Base-by-base conservation (phyloP, 2,329 filamentous ascomycete genomes). In the Fusarium hainanense region DNA sequence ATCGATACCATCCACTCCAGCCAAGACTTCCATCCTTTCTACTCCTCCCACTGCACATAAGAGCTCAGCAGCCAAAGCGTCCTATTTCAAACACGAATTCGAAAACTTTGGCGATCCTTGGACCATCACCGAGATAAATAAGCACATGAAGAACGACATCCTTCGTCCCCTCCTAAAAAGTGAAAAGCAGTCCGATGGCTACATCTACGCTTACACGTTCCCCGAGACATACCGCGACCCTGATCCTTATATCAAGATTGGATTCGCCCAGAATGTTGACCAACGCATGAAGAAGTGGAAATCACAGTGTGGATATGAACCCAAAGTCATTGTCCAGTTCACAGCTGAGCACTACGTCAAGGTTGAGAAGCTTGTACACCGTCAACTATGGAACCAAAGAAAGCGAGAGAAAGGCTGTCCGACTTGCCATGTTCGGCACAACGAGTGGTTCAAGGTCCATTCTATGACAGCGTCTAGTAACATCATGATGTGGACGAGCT, bases 301-400 rank as follows among this genome's bases (percentile, higher is more conserved):
- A 46, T 27, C 34, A 2, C 20, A 69, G 18, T 79, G 78, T 51
- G 55, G 63, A 16, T 79, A 79, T 49, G 41, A 54, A 4, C 66
- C 75, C 11, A n/a, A 62, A 11, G 30, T 73, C 1, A 25, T 77
- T 13, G 56, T 55, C 18, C 41, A 50, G 20, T 66, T 64, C 41
- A 14, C 18, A 12, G 66, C 67, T 43, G 63, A 71, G 4, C 67
- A 73, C 23, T 71, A 77, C 52, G 58, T 50, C 52, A 73, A 76
- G 54, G 71, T 78, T 37, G 78, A 78, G 49, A 64, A 46, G 16
- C 69, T 79, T 18, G 75, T 77, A 4, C 78, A 79, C 52, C 59
- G 54, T 16, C 73, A 76, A 37, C 70, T 79, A 7, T 20, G 34
- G 21, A 76, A 76, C 44, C 40, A 68, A n/a, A 69, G 76, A 2